Evolutionary conservation across 2,329 filamentous ascomycete species (phyloP).

Genomic region (Sclerotinia trifoliorum): DNA sequence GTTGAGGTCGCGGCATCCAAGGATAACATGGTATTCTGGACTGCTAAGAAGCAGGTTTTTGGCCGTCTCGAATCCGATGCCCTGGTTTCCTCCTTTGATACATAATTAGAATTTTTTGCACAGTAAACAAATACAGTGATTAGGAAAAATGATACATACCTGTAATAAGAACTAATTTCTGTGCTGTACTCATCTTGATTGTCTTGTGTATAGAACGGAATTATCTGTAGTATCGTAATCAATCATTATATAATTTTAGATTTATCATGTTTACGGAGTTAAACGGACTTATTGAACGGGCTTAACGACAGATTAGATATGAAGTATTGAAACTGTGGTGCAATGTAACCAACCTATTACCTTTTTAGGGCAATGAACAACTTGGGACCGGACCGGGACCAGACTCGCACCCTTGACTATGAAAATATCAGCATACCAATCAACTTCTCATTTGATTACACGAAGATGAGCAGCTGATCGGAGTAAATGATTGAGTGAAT

Average conservation of each 20-base stretch:
- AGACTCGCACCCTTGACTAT: no score
- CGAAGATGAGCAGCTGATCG: no score
- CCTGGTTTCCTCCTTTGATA: constrained; percentile 43
- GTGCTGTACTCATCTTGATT: neutral
- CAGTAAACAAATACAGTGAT: neutral
- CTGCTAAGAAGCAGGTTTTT: constrained; percentile 29
- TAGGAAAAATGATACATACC: neutral
- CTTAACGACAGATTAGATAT: neutral
- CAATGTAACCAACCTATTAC: no score
- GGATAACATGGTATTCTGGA: constrained; percentile 27
- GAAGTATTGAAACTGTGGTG: neutral
- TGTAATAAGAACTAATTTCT: neutral
- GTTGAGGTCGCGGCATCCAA: constrained; percentile 22
- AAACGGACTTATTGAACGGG: neutral
- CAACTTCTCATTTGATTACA: no score
- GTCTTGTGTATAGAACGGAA: neutral
- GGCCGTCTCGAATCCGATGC: constrained; percentile 44
- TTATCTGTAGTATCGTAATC: neutral
- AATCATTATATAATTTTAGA: neutral
- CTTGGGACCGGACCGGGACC: no score
- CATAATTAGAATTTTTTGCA: neutral
- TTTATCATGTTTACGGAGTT: neutral
- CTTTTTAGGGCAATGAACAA: no score
- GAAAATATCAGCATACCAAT: no score
- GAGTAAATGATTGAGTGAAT: no score